These are phyloP conservation scores for Fusarium sp. DNA, from an alignment of 2,329 filamentous ascomycete genomes.

Conservation along the genomic window DNA sequence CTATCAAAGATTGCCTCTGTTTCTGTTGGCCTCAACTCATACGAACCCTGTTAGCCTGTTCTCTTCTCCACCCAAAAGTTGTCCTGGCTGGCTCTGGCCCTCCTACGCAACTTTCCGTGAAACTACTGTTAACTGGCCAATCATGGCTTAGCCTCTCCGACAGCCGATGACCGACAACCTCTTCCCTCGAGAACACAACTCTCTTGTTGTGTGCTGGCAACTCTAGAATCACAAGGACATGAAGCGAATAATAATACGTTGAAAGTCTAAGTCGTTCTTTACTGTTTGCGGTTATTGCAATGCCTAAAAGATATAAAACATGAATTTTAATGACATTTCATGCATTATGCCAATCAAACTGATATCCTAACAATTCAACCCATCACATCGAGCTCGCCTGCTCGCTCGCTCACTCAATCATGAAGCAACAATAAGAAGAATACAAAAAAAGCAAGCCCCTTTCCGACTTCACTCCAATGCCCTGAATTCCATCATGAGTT, in stretches of 20 bases:
- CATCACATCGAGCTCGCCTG: slow-evolving; percentile 16
- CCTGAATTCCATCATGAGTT: slow-evolving; percentile 40
- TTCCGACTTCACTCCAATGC: slow-evolving; percentile 35
- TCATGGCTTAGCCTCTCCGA: slow-evolving; percentile 46
- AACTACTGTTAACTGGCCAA: slow-evolving; percentile 43
- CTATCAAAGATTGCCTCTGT: slow-evolving; percentile 13
- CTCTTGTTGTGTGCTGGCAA: slow-evolving; percentile 24
- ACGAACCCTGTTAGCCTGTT: slow-evolving; percentile 28
- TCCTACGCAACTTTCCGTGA: slow-evolving; percentile 21
- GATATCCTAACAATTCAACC: slow-evolving; percentile 43
- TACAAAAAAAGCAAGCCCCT: slow-evolving; percentile 31
- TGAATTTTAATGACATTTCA: slow-evolving; percentile 36
- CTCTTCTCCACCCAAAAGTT: slow-evolving; percentile 28
- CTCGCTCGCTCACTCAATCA: slow-evolving; percentile 16
- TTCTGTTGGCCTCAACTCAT: slow-evolving; percentile 27
- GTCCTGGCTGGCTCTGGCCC: not conserved
- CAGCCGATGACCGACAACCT: slow-evolving; percentile 47
- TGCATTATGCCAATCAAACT: slow-evolving; percentile 44
- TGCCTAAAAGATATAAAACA: slow-evolving; percentile 20
- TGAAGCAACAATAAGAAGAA: slow-evolving; percentile 22
- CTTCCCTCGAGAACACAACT: slow-evolving; percentile 31
- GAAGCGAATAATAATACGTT: slow-evolving; percentile 11
- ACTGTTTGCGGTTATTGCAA: slow-evolving; percentile 5
- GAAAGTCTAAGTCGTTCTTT: not conserved
- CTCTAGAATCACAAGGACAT: slow-evolving; percentile 32